A percentile compares a stretch with the other conserved stretches of the same genome.
phyloP scores from a whole-genome alignment of 345 rosid genomes.

The Salix dunnii region DNA sequence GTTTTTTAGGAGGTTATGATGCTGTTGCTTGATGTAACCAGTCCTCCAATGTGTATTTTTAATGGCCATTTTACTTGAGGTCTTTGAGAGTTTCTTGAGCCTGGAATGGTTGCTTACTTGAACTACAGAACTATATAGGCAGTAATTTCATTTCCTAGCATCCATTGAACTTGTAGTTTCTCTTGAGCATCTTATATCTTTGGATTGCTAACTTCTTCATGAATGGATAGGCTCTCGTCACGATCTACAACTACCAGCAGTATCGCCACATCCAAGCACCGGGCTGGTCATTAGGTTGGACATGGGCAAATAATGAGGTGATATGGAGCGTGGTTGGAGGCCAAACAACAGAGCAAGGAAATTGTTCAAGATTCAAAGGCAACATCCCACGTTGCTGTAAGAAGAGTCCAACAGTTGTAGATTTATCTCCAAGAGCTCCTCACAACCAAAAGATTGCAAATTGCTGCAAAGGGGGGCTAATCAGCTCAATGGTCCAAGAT shows the following conservation, averaged over 20 bases:
- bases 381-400: constrained; percentile 83
- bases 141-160: neutral
- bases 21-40: neutral
- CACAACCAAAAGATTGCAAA: constrained; percentile 63
- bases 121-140: no score
- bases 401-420: constrained; percentile 66
- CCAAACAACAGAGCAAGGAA: constrained; percentile 82
- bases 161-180: neutral
- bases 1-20: neutral
- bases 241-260: constrained; percentile 73
- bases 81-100: neutral
- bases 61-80: neutral
- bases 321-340: constrained; percentile 79
- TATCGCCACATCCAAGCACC: constrained; percentile 83
- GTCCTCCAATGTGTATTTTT: neutral
- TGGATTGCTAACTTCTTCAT: neutral
- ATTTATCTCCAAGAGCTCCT: constrained; percentile 79
- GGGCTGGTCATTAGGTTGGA: constrained; percentile 86
- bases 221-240: constrained; percentile 60
- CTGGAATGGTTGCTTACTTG: neutral
- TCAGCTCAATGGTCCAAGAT: constrained; percentile 75
- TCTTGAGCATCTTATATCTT: neutral
- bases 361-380: constrained; percentile 79
- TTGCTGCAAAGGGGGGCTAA: constrained; percentile 88
- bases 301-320: constrained; percentile 77